A percentile compares a stretch with the other conserved stretches of the same genome.
phyloP scores from a whole-genome alignment of 106 monocot genomes.

The Phalaenopsis aphrodite region DNA sequence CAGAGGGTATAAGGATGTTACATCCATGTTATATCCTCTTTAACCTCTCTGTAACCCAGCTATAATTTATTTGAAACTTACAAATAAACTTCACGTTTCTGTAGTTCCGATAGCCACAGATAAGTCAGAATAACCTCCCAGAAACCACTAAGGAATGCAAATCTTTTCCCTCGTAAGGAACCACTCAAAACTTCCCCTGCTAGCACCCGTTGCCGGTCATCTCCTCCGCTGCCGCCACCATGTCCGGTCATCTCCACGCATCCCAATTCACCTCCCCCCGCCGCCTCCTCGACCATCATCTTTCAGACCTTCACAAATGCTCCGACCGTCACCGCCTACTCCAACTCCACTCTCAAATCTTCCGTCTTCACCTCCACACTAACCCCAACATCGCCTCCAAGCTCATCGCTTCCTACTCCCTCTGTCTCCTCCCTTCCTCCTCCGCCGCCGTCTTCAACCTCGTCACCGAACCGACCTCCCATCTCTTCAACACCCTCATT shows the following conservation, averaged over 20 bases:
- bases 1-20: too few species aligned
- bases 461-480: constrained; percentile 39
- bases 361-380: constrained; percentile 36
- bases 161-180: too few species aligned
- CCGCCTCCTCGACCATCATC: constrained; percentile 34
- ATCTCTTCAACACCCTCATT: constrained; percentile 66
- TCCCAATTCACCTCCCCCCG: constrained; percentile 40
- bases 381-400: constrained; percentile 54
- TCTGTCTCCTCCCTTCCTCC: constrained; percentile 21
- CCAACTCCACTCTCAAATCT: constrained; percentile 49
- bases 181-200: too few species aligned
- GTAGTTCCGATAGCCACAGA: too few species aligned
- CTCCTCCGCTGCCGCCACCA: not conserved
- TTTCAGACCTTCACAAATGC: constrained; percentile 46
- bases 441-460: constrained; percentile 39
- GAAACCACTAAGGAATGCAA: too few species aligned
- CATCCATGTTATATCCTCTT: too few species aligned
- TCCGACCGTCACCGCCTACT: constrained; percentile 23
- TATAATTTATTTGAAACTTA: too few species aligned
- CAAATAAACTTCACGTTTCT: too few species aligned
- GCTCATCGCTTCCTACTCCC: constrained; percentile 59
- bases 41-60: too few species aligned
- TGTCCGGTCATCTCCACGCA: constrained; percentile 1
- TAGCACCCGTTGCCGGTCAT: not conserved
- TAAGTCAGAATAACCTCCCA: too few species aligned